Percentiles rank a stretch among this genome's conserved stretches.
phyloP scores from a whole-genome alignment of 2,329 filamentous ascomycete species.

The Lachnum nothofagi region DNA sequence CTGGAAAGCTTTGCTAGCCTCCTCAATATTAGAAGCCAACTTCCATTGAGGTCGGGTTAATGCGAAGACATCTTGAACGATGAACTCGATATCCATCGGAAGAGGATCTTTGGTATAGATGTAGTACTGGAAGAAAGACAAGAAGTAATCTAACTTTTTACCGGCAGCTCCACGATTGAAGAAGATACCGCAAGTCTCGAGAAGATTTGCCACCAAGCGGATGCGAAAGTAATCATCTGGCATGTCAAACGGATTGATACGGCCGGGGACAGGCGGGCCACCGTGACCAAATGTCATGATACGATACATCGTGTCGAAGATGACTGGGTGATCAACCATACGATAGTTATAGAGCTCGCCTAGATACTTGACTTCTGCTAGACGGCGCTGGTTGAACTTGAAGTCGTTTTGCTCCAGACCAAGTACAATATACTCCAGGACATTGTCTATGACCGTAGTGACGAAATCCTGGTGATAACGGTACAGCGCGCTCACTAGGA shows the following conservation, averaged over 20 bases:
- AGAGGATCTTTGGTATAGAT: slow-evolving; percentile 82
- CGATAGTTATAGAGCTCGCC: slow-evolving; percentile 97
- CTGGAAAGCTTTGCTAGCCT: slow-evolving; percentile 77
- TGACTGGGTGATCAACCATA: slow-evolving; percentile 88
- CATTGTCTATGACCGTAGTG: slow-evolving; percentile 83
- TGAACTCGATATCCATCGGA: slow-evolving; percentile 96
- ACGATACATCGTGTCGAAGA: slow-evolving; percentile 93
- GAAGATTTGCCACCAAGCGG: slow-evolving; percentile 77
- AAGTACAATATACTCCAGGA: slow-evolving; percentile 80
- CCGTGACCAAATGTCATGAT: slow-evolving; percentile 87
- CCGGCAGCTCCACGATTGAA: slow-evolving; percentile 90
- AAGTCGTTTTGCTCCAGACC: slow-evolving; percentile 96
- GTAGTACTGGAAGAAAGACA: slow-evolving; percentile 91
- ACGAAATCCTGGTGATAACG: slow-evolving; percentile 90
- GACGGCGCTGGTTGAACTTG: slow-evolving; percentile 89
- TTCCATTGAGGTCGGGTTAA: slow-evolving; percentile 90
- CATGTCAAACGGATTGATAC: slow-evolving; percentile 71
- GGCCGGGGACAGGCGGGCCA: slow-evolving; percentile 75
- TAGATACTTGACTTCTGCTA: slow-evolving; percentile 93
- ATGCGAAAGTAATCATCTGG: slow-evolving; percentile 96
- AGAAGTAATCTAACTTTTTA: slow-evolving; percentile 96
- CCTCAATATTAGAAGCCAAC: slow-evolving; percentile 70
- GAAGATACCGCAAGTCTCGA: slow-evolving; percentile 94
- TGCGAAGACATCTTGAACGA: slow-evolving; percentile 86
- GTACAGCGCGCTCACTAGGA: slow-evolving; percentile 81